Base-by-base conservation (phyloP, 225 moss, liverwort and hornwort genomes). In the Bryum argenteum region DNA sequence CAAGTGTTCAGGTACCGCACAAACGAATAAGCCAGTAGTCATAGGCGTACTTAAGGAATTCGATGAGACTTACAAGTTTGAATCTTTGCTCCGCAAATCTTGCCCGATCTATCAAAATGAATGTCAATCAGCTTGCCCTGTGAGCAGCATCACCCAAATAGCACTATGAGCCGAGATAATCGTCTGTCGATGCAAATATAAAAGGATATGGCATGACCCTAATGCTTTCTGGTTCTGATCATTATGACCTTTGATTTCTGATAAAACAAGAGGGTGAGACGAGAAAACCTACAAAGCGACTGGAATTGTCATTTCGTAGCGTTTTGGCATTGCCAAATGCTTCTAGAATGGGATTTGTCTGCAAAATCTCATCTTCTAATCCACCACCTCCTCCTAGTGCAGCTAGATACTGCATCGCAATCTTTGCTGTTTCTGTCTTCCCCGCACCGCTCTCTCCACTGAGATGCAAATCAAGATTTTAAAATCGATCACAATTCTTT, bases 361-460 rank as follows among this genome's bases (percentile, higher is more conserved):
- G 98, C 85, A 98, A 71, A 70, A 98, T 94, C 69, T 98, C 98
- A 75, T 91, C 83, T 80, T 98, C 98, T 71, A 98, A 81, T 66
- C 98, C 98, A 72, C 89, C 91, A 72, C 98, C 92, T 26, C 98
- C 98, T 71, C 98, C 98, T 56, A 98, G 91, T 58, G 94, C 94
- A 73, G 98, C 98, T 67, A 98, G 65, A 79, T 98, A 98, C 50
- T 98, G 98, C 98, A 98, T 98, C 41, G 98, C 91, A 50, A 98
- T 98, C 81, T 98, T 98, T 0, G 98, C 98, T 52, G 98, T 98
- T 85, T 98, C 98, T 2, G 98, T 98, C 80, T 98, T 98, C 43
- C 98, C 98, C 61, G 98, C 98, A 77, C 98, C 98, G 78, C 98
- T 98, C 83, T 98, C 98, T 60, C 98, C 98, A 86, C 98, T 98